Conservation (phyloP, 352 stramenopile genomes). For the Phytophthora pini region DNA sequence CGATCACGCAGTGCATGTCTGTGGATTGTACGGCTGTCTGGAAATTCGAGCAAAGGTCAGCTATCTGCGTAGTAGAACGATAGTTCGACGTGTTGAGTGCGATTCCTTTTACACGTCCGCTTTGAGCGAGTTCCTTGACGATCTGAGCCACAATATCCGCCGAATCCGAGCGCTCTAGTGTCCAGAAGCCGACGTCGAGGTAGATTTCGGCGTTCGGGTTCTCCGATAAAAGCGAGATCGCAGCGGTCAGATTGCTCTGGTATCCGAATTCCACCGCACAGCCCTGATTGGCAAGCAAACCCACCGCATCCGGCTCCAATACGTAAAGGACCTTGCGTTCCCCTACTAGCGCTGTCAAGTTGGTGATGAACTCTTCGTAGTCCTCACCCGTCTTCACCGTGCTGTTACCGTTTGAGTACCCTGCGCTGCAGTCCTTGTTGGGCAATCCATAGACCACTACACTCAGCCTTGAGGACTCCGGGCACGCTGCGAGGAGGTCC, state of each 20-base stretch:
- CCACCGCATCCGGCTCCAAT: conserved; percentile 73
- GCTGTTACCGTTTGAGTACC: conserved; percentile 47
- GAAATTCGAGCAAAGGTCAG: conserved; percentile 60
- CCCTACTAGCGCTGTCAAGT: conserved; percentile 47
- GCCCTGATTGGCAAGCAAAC: conserved; percentile 46
- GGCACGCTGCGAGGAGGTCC: conserved; percentile 45
- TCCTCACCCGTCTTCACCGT: conserved; percentile 47
- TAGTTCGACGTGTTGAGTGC: conserved; percentile 86
- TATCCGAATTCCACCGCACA: conserved; percentile 57
- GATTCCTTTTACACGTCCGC: conserved; percentile 64
- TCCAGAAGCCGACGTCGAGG: conserved; percentile 74
- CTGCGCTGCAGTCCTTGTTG: conserved; percentile 77
- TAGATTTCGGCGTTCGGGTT: conserved; percentile 79
- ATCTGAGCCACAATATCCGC: conserved; percentile 39
- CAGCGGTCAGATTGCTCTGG: conserved; percentile 54
- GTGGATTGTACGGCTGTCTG: conserved; percentile 49
- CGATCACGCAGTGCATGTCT: conserved; percentile 60
- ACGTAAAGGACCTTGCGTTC: conserved; percentile 71
- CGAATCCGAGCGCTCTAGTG: conserved; percentile 37
- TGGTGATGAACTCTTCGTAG: conserved; percentile 61
- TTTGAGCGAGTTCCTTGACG: conserved; percentile 49
- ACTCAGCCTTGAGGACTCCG: conserved; percentile 47
- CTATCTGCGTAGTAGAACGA: conserved; percentile 54
- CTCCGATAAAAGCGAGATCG: conserved; percentile 48
- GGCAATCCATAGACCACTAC: conserved; percentile 79